A percentile compares a stretch with the other conserved stretches of the same genome.
Evolutionary conservation across 345 rosid species (phyloP).

Genomic region (Kandelia obovata): DNA sequence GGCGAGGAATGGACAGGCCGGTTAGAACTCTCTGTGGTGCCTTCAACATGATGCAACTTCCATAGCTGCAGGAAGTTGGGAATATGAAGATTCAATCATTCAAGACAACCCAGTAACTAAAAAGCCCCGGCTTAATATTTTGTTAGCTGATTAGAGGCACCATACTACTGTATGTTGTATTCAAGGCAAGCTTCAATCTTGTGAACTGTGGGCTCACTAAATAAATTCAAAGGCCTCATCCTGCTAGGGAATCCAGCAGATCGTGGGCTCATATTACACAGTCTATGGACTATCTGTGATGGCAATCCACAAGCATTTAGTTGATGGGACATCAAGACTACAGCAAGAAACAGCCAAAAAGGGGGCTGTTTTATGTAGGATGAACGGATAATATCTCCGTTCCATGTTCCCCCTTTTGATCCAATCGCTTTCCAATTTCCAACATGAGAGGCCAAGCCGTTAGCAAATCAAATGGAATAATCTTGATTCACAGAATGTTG

Average conservation of each 20-base stretch:
- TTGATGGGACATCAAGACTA: neutral
- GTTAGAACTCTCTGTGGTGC: constrained; percentile 55
- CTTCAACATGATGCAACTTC: constrained; percentile 25
- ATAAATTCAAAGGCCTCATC: too few species aligned
- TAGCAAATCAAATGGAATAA: constrained; percentile 4
- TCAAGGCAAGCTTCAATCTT: too few species aligned
- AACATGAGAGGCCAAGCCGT: constrained; percentile 13
- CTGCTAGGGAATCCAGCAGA: too few species aligned
- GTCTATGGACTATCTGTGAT: too few species aligned
- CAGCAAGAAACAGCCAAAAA: neutral
- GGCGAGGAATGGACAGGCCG: constrained; percentile 93
- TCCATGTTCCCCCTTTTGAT: too few species aligned
- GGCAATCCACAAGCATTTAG: too few species aligned
- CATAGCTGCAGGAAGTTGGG: too few species aligned
- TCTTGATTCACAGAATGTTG: neutral
- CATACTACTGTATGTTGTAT: too few species aligned
- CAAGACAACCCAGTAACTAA: neutral
- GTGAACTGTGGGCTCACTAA: too few species aligned
- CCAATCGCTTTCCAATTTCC: constrained; percentile 7
- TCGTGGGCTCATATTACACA: too few species aligned
- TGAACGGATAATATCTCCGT: neutral
- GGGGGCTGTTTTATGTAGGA: neutral
- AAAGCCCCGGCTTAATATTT: neutral
- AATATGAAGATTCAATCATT: neutral
- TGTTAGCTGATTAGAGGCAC: neutral